Evolutionary conservation across 495 filamentous ascomycete species (phyloP), one percentile per base, ranked within the genome.

Genomic region (Tuber melanosporum): DNA sequence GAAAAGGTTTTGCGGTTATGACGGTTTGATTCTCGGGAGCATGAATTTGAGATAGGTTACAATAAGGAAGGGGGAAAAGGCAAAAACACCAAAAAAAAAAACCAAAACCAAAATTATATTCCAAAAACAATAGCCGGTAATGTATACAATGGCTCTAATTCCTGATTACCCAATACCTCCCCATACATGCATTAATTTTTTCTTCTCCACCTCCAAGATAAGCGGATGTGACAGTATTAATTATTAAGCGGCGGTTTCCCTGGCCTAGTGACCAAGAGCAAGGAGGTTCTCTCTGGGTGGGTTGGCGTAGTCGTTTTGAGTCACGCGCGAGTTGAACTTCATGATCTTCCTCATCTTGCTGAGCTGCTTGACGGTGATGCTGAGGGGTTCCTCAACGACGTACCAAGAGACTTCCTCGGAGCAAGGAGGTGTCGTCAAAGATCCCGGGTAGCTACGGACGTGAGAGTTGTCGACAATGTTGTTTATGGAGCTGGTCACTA

Each of bases 401-500:
- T 87, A 88, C 89, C 90, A 92, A 43, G 79, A 83, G 70, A 92
- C 86, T n/a, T 85, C 86, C 83, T 92, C 90, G 19, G 85, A 85
- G 86, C 91, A 92, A 2, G 91, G 91, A 39, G 91, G 91, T 5
- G 90, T 92, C 45, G 91, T 92, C 36, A 92, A 86, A 0, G 89
- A 91, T 66, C 91, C 91, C 0, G 84, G 83, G 84, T 92, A 92
- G 45, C 85, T 84, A 80, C 85, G 76, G 8, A 80, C 41, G 1
- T 32, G 36, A 20, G 75, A 47, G 57, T 19, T 73, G 22, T 57
- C 12, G n/a, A 71, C 69, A 26, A 66, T 10, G 1, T 77, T 47
- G 20, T 19, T 75, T 73, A 83, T 76, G 4, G 74, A 42, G 2
- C 81, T 83, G 49, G 15, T 36, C 26, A 12, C 4, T 66, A 3